Evolutionary conservation across 1,284 basidiomycete genomes (phyloP).

Genomic region (Leucoagaricus sp.): DNA sequence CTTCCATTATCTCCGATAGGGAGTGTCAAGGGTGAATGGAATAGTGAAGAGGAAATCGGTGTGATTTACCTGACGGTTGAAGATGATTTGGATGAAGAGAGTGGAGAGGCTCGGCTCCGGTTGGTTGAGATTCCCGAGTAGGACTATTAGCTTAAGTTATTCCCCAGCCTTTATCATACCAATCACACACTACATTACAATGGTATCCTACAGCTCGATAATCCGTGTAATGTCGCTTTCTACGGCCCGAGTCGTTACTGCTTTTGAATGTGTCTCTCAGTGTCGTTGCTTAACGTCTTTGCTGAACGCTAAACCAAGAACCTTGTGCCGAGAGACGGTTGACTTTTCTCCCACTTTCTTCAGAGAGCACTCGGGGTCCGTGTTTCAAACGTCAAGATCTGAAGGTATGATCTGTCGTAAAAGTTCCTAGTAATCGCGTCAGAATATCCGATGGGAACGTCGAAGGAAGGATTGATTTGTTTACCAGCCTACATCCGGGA

Average conservation of each 20-base stretch:
- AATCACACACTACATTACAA: neutral
- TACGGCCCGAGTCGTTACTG: too few relatives aligned
- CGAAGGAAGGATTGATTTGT: neutral
- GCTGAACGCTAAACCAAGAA: too few relatives aligned
- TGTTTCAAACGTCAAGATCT: too few relatives aligned
- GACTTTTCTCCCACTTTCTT: too few relatives aligned
- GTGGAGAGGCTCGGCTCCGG: neutral
- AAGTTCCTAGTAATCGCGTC: too few relatives aligned
- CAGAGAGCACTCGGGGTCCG: too few relatives aligned
- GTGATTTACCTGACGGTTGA: conserved; percentile 14
- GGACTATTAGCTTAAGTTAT: neutral
- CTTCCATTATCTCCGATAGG: conserved; percentile 12
- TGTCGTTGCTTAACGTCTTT: neutral
- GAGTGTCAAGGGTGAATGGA: neutral
- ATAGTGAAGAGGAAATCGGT: neutral
- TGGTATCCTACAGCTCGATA: neutral
- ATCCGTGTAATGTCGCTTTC: neutral
- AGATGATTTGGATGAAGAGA: conserved; percentile 9
- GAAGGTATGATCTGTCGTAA: too few relatives aligned
- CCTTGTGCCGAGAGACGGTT: too few relatives aligned
- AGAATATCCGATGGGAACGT: too few relatives aligned
- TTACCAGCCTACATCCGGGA: neutral
- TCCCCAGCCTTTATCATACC: neutral
- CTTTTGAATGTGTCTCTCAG: too few relatives aligned
- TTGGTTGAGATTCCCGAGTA: conserved; percentile 9